Evolutionary conservation across 257 asterid species (phyloP).

Genomic region (Ilex aquifolium): DNA sequence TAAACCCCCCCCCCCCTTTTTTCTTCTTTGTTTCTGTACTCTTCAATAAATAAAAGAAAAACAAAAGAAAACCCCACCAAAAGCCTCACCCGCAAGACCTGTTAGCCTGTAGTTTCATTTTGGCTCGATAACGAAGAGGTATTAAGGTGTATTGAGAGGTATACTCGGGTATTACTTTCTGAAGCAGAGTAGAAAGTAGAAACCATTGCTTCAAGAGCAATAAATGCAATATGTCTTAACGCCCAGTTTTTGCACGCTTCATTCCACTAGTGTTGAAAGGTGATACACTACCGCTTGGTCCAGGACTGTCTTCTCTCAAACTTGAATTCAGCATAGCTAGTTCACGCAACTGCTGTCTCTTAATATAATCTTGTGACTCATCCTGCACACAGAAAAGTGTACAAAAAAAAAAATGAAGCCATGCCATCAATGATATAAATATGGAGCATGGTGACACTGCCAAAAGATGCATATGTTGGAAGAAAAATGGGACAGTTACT

Average conservation of each 20-base stretch:
- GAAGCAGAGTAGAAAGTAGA: conserved; percentile 15
- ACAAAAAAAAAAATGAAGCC: not conserved
- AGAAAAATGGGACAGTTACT: no score
- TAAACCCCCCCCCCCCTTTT: conserved; percentile 11
- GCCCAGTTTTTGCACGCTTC: conserved; percentile 98
- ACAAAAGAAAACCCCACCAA: conserved; percentile 21
- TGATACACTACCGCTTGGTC: conserved; percentile 94
- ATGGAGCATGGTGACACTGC: not conserved
- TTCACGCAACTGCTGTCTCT: conserved; percentile 95
- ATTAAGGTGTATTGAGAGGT: conserved; percentile 10
- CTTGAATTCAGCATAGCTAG: conserved; percentile 89
- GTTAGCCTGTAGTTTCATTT: conserved; percentile 12
- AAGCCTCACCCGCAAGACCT: conserved; percentile 24
- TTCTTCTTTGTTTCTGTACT: no score
- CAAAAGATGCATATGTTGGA: no score
- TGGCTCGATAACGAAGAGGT: conserved; percentile 13
- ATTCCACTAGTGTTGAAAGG: conserved; percentile 86
- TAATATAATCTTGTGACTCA: conserved; percentile 87
- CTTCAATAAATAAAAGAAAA: conserved; percentile 20
- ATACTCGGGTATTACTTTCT: conserved; percentile 11
- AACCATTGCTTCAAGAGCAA: conserved; percentile 4
- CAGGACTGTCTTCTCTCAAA: conserved; percentile 94
- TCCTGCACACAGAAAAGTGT: conserved; percentile 39
- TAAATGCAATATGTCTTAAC: conserved; percentile 25
- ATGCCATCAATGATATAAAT: not conserved